These are phyloP conservation scores for Didymella glomerata DNA, from an alignment of 2,329 filamentous ascomycete genomes.

Conservation along the genomic window DNA sequence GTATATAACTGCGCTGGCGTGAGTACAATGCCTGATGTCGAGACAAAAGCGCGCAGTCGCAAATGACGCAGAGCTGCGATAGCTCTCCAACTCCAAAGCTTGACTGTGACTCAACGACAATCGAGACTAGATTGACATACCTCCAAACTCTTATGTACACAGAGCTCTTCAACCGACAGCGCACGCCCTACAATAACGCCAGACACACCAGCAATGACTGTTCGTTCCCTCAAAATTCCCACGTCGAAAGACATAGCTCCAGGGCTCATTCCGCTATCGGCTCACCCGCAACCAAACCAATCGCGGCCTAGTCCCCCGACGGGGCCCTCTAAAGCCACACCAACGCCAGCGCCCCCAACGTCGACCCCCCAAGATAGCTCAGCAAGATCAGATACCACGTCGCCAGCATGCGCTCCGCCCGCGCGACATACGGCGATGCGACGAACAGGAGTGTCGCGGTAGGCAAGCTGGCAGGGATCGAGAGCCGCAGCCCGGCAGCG, in stretches of 20 bases:
- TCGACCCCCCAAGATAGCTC: constrained; percentile 35
- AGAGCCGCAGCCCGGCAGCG: constrained; percentile 29
- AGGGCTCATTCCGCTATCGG: constrained; percentile 32
- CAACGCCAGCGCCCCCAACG: constrained; percentile 31
- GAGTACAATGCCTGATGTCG: constrained; percentile 11
- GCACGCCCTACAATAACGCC: constrained; percentile 26
- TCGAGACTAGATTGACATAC: constrained; percentile 3
- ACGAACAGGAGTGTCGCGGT: constrained; percentile 34
- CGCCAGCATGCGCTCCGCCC: constrained; percentile 25
- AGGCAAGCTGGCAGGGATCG: constrained; percentile 33
- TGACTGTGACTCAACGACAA: not conserved
- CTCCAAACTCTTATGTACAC: constrained; percentile 1
- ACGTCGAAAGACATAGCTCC: constrained; percentile 7
- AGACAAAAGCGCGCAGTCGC: constrained; percentile 11
- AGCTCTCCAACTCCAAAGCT: constrained; percentile 7
- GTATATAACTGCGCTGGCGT: constrained; percentile 9
- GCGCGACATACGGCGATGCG: constrained; percentile 30
- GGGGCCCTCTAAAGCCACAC: constrained; percentile 6
- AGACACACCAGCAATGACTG: constrained; percentile 12
- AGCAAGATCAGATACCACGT: constrained; percentile 34
- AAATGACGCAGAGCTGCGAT: constrained; percentile 21
- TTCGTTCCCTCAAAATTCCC: constrained; percentile 13
- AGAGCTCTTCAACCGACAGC: constrained; percentile 25
- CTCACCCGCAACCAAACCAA: constrained; percentile 15
- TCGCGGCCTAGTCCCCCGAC: constrained; percentile 19